phyloP scores from a whole-genome alignment of 768 basidiomycete genomes.

The Boletus insuetus region DNA sequence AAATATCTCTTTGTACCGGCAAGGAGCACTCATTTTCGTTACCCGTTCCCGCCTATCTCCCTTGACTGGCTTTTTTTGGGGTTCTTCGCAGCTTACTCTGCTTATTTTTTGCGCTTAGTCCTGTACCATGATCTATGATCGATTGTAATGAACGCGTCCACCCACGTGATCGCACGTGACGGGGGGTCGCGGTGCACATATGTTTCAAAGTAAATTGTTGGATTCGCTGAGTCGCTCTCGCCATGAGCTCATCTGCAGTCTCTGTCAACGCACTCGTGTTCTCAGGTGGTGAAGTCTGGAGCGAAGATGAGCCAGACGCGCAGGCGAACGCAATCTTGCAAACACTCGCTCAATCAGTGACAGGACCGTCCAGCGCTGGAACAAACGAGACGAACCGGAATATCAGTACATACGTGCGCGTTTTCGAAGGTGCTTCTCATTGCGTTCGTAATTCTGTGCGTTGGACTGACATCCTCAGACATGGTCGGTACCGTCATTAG shows the following conservation, averaged over 20 bases:
- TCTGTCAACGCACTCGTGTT: constrained; percentile 30
- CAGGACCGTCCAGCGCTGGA: constrained; percentile 13
- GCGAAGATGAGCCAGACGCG: constrained; percentile 14
- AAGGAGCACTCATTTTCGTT: too few species aligned
- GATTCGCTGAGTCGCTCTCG: background rate
- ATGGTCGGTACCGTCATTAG: constrained; percentile 53
- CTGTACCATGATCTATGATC: too few species aligned
- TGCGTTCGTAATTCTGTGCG: background rate
- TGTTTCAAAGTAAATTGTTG: too few species aligned
- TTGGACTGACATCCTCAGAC: constrained; percentile 36
- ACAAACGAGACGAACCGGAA: constrained; percentile 4
- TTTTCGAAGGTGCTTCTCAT: constrained; percentile 29
- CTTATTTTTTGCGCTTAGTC: too few species aligned
- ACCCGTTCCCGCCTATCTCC: too few species aligned
- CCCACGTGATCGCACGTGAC: constrained; percentile 3
- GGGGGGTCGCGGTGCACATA: background rate
- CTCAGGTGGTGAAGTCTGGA: constrained; percentile 25
- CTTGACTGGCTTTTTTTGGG: too few species aligned
- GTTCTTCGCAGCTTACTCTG: too few species aligned
- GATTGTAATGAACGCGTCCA: too few species aligned
- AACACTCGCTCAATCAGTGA: constrained; percentile 5
- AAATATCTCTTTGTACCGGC: too few species aligned
- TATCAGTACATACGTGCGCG: constrained; percentile 26
- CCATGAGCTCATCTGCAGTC: constrained; percentile 9
- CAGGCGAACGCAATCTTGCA: constrained; percentile 1